Evolutionary conservation across 768 basidiomycete species (phyloP), one percentile per base, ranked within the genome.

Genomic region (Butyriboletus loyo): DNA sequence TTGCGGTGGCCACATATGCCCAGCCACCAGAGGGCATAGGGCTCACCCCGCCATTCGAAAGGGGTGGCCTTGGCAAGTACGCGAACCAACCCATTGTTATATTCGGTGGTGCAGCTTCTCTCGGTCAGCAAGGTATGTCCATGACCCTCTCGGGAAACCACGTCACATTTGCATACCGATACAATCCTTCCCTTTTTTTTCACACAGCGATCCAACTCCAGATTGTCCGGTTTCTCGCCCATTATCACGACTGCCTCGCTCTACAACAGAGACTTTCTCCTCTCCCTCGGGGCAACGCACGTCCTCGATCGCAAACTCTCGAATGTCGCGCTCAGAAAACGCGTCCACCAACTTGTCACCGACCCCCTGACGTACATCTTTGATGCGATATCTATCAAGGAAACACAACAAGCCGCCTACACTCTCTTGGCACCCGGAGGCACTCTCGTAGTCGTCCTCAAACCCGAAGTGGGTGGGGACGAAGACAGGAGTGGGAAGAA

Each of bases 231-330:
- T 15, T 71, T 72, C 53, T 67, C 64, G 1, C 68, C 68, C 4
- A 69, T 75, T 49, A 66, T 75, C 43, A 63, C 73, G n/a, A 75
- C 75, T 0, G 67, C 74, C 6, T 74, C 75, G 8, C 50, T 58
- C 7, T 58, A 66, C 40, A 66, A 75, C 49, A 44, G 54, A 10
- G 60, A 50, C 1, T 58, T 61, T 7, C 64, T 75, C n/a, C 58
- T 60, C 43, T 65, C 67, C 4, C 53, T 73, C 1, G 75, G 75
- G 13, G 72, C 73, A n/a, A 74, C 72, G 2, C 61, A 70, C 48
- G 57, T 75, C 24, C 42, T 75, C 35, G 68, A 68, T 61, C 60
- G 66, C 13, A 52, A 61, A 40, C 56, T 72, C 5, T 14, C 66
- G 9, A 41, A 48, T 0, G n/a, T 34, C 7, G 30, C 28, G 2